Evolutionary conservation across 2,329 filamentous ascomycete species (phyloP), one percentile per base, ranked within the genome.

Genomic region (Drechslerella coelobrocha): DNA sequence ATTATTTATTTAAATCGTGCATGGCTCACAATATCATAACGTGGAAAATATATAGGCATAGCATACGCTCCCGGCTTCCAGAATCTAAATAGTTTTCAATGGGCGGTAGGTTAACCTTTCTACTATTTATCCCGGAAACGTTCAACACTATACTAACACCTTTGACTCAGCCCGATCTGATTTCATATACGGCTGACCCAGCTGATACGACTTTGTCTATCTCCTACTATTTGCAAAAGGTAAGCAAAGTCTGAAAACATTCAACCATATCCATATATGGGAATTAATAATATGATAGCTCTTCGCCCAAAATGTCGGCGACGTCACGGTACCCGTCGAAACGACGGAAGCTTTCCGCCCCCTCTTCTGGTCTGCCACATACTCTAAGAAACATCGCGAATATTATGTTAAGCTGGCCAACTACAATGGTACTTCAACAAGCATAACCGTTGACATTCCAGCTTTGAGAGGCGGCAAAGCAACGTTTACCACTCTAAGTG

Each of bases 391-490:
- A 34, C 54, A 71, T 31, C 19, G 37, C 2, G 27, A 43, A 17
- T 71, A 73, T 29, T 71, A 71, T 17, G 48, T 73, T 23, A 71
- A 71, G 31, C 54, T 73, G 17, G 65, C 65, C n/a, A 71, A 66
- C 53, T 73, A 71, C 51, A 73, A 66, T 19, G 71, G 71, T n/a
- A 65, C 54, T 34, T 61, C 56, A 21, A 63, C 71, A 2, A 51
- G 55, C 29, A 31, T 73, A 21, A 57, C 65, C n/a, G 53, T 73
- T 34, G 39, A 61, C 14, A 68, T 71, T 45, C 63, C 71, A 29
- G 59, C 48, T 34, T 23, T 52, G n/a, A 71, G 34, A 19, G 48
- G 57, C 23, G 47, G 48, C 10, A 59, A 52, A 19, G 71, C 57
- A 12, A 61, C 54, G n/a, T 60, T 69, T 24, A 66, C 55, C 24